Conservation (phyloP, 805 yeast species). For the Starmerella floricola region DNA sequence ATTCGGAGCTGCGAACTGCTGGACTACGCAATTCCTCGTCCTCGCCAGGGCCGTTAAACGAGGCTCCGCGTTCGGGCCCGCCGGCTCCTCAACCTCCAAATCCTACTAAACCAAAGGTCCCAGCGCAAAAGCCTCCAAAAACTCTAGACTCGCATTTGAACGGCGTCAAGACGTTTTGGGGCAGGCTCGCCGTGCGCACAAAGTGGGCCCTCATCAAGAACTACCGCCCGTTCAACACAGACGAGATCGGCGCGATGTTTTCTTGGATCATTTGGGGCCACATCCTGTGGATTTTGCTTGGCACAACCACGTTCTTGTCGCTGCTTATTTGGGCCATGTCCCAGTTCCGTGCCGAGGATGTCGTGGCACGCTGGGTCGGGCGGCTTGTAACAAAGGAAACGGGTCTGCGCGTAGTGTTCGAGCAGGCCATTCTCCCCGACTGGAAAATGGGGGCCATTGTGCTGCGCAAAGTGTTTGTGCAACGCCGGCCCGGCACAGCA, state of each 20-base stretch:
- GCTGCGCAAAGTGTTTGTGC: constrained; percentile 73
- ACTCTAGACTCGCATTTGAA: constrained; percentile 36
- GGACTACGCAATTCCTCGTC: no score
- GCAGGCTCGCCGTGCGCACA: constrained; percentile 37
- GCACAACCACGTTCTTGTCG: constrained; percentile 88
- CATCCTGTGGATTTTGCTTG: constrained; percentile 61
- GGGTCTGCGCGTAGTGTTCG: constrained; percentile 73
- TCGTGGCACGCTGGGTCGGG: constrained; percentile 70
- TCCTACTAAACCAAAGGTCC: no score
- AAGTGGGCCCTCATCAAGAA: constrained; percentile 70
- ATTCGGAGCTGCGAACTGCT: no score
- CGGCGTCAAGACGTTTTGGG: constrained; percentile 33
- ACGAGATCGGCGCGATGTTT: constrained; percentile 78
- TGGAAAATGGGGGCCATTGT: constrained; percentile 82
- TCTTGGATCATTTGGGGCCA: constrained; percentile 91
- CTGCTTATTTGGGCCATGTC: constrained; percentile 62
- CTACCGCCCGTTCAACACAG: constrained; percentile 78
- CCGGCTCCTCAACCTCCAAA: no score
- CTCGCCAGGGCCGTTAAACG: no score
- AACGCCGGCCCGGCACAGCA: constrained; percentile 59
- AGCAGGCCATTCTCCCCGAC: constrained; percentile 85
- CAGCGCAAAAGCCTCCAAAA: not conserved
- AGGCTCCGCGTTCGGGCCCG: no score
- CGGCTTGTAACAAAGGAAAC: constrained; percentile 73
- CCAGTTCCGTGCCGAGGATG: constrained; percentile 80